Percentiles rank a stretch among this genome's conserved stretches.
Evolutionary conservation across 2,329 filamentous ascomycete genomes (phyloP).

Genomic region (Sporothrix curviconia): DNA sequence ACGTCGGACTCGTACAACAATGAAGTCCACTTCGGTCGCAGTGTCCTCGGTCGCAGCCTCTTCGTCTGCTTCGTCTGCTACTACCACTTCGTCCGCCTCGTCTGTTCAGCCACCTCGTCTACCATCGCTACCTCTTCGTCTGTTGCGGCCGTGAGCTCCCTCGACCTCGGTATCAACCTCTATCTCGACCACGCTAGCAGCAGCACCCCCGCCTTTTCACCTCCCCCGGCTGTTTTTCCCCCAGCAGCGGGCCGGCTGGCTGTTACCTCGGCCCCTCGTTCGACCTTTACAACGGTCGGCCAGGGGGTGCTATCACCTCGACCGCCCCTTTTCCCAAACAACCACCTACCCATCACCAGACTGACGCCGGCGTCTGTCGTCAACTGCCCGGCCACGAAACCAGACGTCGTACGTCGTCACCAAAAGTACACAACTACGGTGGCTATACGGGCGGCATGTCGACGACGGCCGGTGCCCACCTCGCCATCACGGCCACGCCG

Average conservation of each 20-base stretch:
- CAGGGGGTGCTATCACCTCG: constrained; percentile 18
- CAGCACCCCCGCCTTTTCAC: too few species aligned
- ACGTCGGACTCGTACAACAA: too few species aligned
- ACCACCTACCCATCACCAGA: constrained; percentile 26
- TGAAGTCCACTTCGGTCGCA: too few species aligned
- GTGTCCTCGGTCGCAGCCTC: too few species aligned
- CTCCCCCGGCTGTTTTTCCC: too few species aligned
- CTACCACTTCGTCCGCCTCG: neutral
- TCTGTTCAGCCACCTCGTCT: neutral
- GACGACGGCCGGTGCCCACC: neutral
- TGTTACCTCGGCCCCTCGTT: neutral
- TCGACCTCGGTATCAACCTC: too few species aligned
- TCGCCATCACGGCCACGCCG: constrained; percentile 8
- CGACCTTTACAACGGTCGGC: too few species aligned
- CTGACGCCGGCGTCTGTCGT: constrained; percentile 25
- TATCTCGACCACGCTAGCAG: too few species aligned
- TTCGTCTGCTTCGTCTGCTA: neutral
- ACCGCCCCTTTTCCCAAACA: constrained; percentile 22
- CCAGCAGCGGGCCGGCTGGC: neutral
- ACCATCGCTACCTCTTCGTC: neutral
- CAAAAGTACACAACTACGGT: constrained; percentile 17
- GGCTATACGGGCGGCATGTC: neutral
- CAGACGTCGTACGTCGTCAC: constrained; percentile 25
- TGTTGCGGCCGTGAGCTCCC: too few species aligned
- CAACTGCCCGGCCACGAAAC: constrained; percentile 26